Evolutionary conservation across 2,329 filamentous ascomycete species (phyloP), one percentile per base, ranked within the genome.

Genomic region (Coleophoma crateriformis): DNA sequence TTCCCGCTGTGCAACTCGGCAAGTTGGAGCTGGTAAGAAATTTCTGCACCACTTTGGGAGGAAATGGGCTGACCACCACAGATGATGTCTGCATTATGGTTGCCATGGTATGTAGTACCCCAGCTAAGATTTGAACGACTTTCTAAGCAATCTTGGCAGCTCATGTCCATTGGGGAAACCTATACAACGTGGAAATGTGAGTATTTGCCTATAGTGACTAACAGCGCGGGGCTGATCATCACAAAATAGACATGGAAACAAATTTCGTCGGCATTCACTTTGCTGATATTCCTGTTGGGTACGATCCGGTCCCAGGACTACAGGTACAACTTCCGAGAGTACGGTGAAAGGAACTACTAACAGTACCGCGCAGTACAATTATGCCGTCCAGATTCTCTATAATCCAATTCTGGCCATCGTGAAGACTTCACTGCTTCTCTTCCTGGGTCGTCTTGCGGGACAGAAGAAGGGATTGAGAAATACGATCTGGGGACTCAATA

Each of bases 381-480:
- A 38, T 38, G 35, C 35, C 15, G 35, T 38, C 7, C 67, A 72
- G 40, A 57, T 72, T 8, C 58, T 71, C 2, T 75, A 75, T 61
- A 75, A 73, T 46, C 72, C 72, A 0, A 69, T 74, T 41, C 56
- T 75, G 2, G 69, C 70, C 4, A 62, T 75, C 10, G 67, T 74
- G 49, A 75, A 75, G 56, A 65, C 67, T 2, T 75, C 72, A 0
- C 62, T 74, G 15, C 64, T 75, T 4, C 53, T 75, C n/a, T 73
- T 74, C 50, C 63, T 74, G n/a, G 62, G 71, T 15, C 70, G 70
- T 1, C 64, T 75, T 1, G 65, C 67, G 45, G 55, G 67, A 35
- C 58, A 69, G 48, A 71, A 70, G 50, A 57, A 46, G 27, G 64
- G 53, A 19, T 60, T 71, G 2, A 59, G 63, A 32, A 54, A 60